phyloP scores from a whole-genome alignment of 2,329 filamentous ascomycete genomes.

The Stylonectria norvegica region DNA sequence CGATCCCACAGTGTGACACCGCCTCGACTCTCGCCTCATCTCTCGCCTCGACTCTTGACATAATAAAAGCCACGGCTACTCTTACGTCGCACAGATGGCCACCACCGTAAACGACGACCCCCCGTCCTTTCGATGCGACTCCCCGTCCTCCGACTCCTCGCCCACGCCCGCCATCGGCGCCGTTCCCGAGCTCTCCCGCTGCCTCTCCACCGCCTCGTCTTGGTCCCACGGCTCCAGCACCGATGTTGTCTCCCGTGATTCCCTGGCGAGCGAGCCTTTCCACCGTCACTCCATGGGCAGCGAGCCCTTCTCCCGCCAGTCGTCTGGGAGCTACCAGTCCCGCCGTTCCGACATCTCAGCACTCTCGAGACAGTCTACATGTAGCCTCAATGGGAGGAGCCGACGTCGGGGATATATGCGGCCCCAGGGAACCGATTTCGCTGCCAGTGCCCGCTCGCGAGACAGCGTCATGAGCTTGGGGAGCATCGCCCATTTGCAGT shows the following conservation, averaged over 20 bases:
- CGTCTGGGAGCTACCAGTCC: conserved; percentile 55
- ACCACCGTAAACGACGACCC: conserved; percentile 32
- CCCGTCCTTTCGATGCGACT: conserved; percentile 46
- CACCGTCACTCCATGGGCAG: too few species aligned
- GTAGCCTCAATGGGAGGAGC: conserved; percentile 38
- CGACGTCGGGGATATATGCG: conserved; percentile 80
- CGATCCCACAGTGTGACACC: too few species aligned
- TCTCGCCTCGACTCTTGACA: too few species aligned
- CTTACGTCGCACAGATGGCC: too few species aligned
- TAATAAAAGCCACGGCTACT: too few species aligned
- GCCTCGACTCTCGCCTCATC: too few species aligned
- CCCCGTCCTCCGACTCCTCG: conserved; percentile 61
- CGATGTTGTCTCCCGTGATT: conserved; percentile 49
- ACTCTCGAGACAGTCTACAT: conserved; percentile 45
- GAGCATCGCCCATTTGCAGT: conserved; percentile 95
- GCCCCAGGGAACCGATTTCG: conserved; percentile 83
- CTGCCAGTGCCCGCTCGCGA: conserved; percentile 80
- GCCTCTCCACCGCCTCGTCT: conserved; percentile 60
- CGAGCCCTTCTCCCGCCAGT: conserved; percentile 56
- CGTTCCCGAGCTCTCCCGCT: conserved; percentile 58
- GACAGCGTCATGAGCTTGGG: conserved; percentile 96
- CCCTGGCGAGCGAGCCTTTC: conserved; percentile 56
- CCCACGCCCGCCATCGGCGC: conserved; percentile 62
- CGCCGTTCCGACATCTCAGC: conserved; percentile 42
- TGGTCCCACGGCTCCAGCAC: conserved; percentile 55